A percentile compares a stretch with the other conserved stretches of the same genome.
Conservation (phyloP, 805 yeast species). For the Candida bentonensis region DNA sequence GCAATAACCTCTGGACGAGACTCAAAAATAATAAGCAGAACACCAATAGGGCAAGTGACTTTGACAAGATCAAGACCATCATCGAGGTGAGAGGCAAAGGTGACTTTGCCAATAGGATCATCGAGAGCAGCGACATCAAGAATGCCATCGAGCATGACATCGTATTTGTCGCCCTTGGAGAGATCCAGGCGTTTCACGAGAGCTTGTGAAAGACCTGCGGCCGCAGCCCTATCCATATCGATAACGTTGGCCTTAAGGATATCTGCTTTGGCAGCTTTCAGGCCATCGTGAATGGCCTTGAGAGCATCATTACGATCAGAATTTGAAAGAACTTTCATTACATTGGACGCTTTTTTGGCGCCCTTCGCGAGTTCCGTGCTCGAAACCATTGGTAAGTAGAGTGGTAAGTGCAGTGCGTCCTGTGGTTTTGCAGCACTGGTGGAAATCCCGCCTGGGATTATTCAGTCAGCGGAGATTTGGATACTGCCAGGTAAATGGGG, state of each 20-base stretch:
- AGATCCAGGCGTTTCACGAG: constrained; percentile 76
- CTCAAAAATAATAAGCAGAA: constrained; percentile 81
- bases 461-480: no score
- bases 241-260: constrained; percentile 59
- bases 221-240: constrained; percentile 60
- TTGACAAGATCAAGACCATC: constrained; percentile 76
- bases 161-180: constrained; percentile 71
- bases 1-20: constrained; percentile 98
- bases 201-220: constrained; percentile 50
- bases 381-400: constrained; percentile 4
- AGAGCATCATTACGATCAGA: constrained; percentile 64
- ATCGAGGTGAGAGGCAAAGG: constrained; percentile 73
- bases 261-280: constrained; percentile 40
- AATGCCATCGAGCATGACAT: constrained; percentile 88
- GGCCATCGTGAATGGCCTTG: constrained; percentile 54
- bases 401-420: no score
- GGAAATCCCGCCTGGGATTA: no score
- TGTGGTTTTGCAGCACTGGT: no score
- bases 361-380: constrained; percentile 47
- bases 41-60: constrained; percentile 91
- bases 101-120: constrained; percentile 86
- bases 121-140: constrained; percentile 77
- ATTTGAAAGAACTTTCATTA: constrained; percentile 63
- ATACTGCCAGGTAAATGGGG: no score
- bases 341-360: constrained; percentile 74